phyloP scores from a whole-genome alignment of 1,284 basidiomycete species.

The Mycena sp. region DNA sequence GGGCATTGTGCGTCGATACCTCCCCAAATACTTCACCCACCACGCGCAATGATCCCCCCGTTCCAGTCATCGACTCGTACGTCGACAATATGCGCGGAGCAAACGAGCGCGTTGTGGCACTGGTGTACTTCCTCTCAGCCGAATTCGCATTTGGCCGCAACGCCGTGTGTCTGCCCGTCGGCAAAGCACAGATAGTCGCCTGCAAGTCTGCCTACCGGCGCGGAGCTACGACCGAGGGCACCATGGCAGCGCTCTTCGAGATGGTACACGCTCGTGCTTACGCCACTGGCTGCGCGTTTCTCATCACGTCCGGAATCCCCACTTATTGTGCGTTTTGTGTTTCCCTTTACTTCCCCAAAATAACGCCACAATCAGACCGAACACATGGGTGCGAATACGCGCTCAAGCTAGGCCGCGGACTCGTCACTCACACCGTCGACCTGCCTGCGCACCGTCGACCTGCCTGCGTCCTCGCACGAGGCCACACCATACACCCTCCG shows the following conservation, averaged over 20 bases:
- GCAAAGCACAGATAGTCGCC: background rate
- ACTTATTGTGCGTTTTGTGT: background rate
- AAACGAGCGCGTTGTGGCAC: background rate
- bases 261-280: conserved; percentile 1
- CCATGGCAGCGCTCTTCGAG: conserved; percentile 12
- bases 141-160: conserved; percentile 7
- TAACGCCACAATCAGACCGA: background rate
- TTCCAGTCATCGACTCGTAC: no score
- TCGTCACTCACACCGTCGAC: conserved; percentile 12
- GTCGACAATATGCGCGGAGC: conserved; percentile 4
- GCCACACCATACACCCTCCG: background rate
- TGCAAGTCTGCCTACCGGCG: conserved; percentile 1
- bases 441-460: no score
- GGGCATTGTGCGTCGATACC: conserved; percentile 9
- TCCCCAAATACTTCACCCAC: background rate
- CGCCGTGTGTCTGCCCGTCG: background rate
- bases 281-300: background rate
- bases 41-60: background rate
- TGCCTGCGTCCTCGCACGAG: background rate
- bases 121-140: conserved; percentile 5
- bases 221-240: background rate
- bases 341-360: background rate
- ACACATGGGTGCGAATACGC: conserved; percentile 14
- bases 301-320: background rate
- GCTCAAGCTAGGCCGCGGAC: conserved; percentile 5